Evolutionary conservation across 495 filamentous ascomycete genomes (phyloP).

Genomic region (Hypoxylon intermedium): DNA sequence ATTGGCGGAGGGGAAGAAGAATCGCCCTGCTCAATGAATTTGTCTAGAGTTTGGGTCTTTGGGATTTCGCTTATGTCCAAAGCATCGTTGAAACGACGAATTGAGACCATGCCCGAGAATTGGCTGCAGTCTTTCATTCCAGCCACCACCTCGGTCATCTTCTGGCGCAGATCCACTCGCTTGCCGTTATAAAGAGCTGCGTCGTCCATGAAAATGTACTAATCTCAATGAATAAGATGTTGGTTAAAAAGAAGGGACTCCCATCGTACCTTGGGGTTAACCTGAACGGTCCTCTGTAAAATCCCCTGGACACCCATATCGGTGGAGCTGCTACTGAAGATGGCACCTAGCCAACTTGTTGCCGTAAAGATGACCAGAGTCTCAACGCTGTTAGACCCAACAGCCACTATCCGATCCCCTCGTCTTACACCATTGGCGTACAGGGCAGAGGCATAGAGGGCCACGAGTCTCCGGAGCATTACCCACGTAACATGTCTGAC

Average conservation of each 20-base stretch:
- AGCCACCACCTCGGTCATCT: slow-evolving; percentile 70
- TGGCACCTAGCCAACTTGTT: slow-evolving; percentile 67
- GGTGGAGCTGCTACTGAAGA: slow-evolving; percentile 75
- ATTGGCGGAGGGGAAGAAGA: slow-evolving; percentile 56
- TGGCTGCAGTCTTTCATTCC: slow-evolving; percentile 65
- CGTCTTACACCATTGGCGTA: slow-evolving; percentile 65
- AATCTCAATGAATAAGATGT: slow-evolving; percentile 1
- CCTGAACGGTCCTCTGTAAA: slow-evolving; percentile 73
- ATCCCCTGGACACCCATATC: slow-evolving; percentile 83
- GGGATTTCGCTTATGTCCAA: slow-evolving; percentile 65
- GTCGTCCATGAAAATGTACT: slow-evolving; percentile 80
- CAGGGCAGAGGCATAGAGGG: slow-evolving; percentile 66
- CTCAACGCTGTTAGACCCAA: slow-evolving; percentile 76
- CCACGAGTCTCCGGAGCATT: slow-evolving; percentile 64
- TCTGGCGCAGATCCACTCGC: slow-evolving; percentile 69
- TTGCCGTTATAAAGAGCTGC: slow-evolving; percentile 80
- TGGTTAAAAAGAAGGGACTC: background rate
- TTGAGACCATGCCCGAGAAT: slow-evolving; percentile 69
- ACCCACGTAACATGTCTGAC: slow-evolving; percentile 67
- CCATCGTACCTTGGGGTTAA: slow-evolving; percentile 62
- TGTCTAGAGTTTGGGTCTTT: slow-evolving; percentile 57
- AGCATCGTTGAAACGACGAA: slow-evolving; percentile 67
- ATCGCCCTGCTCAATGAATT: slow-evolving; percentile 58
- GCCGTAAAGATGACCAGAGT: slow-evolving; percentile 72
- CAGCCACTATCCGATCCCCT: slow-evolving; percentile 75